Base-by-base conservation (phyloP, 2,329 filamentous ascomycete genomes). In the Raffaelea albimanens region DNA sequence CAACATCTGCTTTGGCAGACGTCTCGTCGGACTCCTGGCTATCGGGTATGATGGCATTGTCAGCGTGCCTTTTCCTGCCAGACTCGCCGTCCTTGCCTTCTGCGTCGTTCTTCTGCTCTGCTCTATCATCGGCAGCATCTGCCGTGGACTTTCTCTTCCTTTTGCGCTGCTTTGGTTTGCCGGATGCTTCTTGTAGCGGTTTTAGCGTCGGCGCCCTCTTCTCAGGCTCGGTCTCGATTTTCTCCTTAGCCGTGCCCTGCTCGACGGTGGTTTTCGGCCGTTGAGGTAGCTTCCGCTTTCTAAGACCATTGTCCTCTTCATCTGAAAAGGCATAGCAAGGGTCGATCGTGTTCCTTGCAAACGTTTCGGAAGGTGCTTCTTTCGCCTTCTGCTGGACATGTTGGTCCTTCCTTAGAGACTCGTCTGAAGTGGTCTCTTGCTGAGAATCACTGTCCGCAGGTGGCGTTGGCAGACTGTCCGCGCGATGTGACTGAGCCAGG, bases 251-350 rank as follows among this genome's bases (percentile, higher is more conserved):
- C n/a, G n/a, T n/a, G n/a, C n/a, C n/a, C n/a, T n/a, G n/a, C n/a
- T n/a, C n/a, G n/a, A n/a, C n/a, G n/a, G n/a, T 29, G 25, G 25
- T 7, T 29, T 29, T 29, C 25, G 13, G 7, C 25, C 13, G 7
- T 29, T 7, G 25, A 29, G 43, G 19, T 10, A 19, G 16, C 19
- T 39, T 39, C 13, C 40, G 36, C 29, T 29, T 39, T 19, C n/a
- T 54, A 21, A 59, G 31, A 3, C 52, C 43, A 2, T 55, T 51
- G 23, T 59, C 55, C 16, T 67, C 64, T 9, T 67, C 65, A 46
- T 68, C 65, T 0, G 64, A 67, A 47, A 67, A 67, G 13, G 50
- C 55, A 44, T 58, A 61, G 19, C 51, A 48, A 4, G 57, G 50
- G 34, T 61, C 58, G 4, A 59, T 13, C 7, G 44, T 13, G 34